phyloP scores from a whole-genome alignment of 257 asterid species.

The Sherardia arvensis region DNA sequence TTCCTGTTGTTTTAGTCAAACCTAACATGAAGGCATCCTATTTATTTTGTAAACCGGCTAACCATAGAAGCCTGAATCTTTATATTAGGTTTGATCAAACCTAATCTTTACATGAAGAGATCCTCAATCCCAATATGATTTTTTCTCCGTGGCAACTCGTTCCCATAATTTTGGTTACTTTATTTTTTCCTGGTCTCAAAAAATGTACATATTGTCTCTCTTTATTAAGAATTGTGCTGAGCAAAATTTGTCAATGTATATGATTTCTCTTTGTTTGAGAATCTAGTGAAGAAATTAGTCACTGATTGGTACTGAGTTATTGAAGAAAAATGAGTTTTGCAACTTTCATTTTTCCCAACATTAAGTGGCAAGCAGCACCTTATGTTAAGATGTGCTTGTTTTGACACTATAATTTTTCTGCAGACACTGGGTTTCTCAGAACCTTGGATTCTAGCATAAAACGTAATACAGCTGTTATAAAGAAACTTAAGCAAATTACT shows the following conservation, averaged over 20 bases:
- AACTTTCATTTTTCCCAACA: too few relatives aligned
- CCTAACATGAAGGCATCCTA: background rate
- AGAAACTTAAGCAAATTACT: conserved; percentile 89
- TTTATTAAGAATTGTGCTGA: too few relatives aligned
- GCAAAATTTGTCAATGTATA: background rate
- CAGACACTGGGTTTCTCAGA: conserved; percentile 87
- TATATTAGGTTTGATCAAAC: background rate
- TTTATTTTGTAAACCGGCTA: too few relatives aligned
- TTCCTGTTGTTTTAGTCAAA: background rate
- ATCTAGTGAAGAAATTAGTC: background rate
- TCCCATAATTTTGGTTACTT: background rate
- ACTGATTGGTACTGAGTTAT: background rate
- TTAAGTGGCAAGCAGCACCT: too few relatives aligned
- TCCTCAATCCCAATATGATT: too few relatives aligned
- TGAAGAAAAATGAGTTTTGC: background rate
- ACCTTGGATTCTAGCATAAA: conserved; percentile 96
- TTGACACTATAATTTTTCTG: conserved; percentile 17
- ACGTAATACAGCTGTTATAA: conserved; percentile 95
- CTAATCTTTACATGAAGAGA: too few relatives aligned
- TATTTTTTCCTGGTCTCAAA: background rate
- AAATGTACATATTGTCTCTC: background rate
- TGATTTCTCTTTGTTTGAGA: too few relatives aligned
- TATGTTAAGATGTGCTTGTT: conserved; percentile 14
- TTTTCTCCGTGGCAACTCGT: too few relatives aligned
- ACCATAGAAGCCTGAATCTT: too few relatives aligned